These are phyloP conservation scores for Kazachstania africana DNA, from an alignment of 805 yeast species.

Conservation along the genomic window DNA sequence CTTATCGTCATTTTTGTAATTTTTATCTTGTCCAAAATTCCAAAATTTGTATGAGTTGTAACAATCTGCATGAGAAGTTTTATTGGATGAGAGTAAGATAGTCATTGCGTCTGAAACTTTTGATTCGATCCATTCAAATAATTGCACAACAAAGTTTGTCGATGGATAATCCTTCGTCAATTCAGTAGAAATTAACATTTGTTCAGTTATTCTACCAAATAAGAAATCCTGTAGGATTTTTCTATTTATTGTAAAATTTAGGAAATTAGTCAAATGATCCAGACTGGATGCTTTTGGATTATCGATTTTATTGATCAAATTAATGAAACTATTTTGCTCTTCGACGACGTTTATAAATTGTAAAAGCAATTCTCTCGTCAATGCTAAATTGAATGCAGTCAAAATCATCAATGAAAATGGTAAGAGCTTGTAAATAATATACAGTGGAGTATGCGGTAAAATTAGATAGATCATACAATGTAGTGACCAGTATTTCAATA, in stretches of 20 bases:
- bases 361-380: slow-evolving; percentile 10
- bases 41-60: no score
- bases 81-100: no score
- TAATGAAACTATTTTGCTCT: slow-evolving; percentile 8
- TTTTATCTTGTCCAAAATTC: background rate
- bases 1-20: background rate
- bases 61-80: no score
- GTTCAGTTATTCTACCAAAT: slow-evolving; percentile 1
- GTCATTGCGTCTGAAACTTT: background rate
- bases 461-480: slow-evolving; percentile 9
- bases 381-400: slow-evolving; percentile 3
- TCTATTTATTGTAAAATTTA: background rate
- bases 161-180: background rate
- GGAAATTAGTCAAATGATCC: no score
- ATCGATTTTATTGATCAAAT: slow-evolving; percentile 6
- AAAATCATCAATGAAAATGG: slow-evolving; percentile 9
- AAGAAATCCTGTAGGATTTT: slow-evolving; percentile 1
- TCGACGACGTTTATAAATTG: slow-evolving; percentile 12
- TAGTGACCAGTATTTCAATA: slow-evolving; percentile 17
- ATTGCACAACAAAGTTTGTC: background rate
- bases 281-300: no score
- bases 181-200: background rate
- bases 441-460: slow-evolving; percentile 8
- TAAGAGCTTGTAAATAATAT: slow-evolving; percentile 4
- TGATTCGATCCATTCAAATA: background rate